Evolutionary conservation across 495 filamentous ascomycete genomes (phyloP).

Genomic region (Tuber aestivum): DNA sequence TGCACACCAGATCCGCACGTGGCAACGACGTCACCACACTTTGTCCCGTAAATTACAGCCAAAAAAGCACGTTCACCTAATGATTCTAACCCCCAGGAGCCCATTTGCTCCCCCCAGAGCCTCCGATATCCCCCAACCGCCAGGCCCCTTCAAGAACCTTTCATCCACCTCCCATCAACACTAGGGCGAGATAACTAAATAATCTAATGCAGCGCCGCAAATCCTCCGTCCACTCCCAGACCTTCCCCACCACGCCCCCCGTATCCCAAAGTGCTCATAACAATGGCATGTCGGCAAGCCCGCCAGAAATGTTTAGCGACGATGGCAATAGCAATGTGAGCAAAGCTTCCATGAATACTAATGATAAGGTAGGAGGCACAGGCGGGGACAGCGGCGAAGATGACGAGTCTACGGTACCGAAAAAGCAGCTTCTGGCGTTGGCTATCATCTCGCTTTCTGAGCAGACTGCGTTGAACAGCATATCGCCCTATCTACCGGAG

Average conservation of each 20-base stretch:
- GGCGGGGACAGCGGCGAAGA: slow-evolving; percentile 7
- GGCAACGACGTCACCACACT: slow-evolving; percentile 3
- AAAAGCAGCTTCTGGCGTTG: slow-evolving; percentile 72
- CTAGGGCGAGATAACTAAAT: background rate
- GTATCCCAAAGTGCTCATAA: slow-evolving; percentile 59
- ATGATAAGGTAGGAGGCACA: background rate
- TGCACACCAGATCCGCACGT: slow-evolving; percentile 1
- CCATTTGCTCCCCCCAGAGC: background rate
- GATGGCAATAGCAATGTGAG: slow-evolving; percentile 37
- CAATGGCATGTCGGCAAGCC: background rate
- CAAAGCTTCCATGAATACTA: slow-evolving; percentile 38
- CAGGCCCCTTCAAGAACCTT: background rate
- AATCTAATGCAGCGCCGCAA: slow-evolving; percentile 20
- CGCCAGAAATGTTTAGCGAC: slow-evolving; percentile 5
- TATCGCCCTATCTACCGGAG: slow-evolving; percentile 89
- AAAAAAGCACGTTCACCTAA: slow-evolving; percentile 6
- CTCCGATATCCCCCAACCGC: background rate
- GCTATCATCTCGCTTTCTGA: slow-evolving; percentile 86
- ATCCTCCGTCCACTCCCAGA: slow-evolving; percentile 74
- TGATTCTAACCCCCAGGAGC: background rate
- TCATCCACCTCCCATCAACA: background rate
- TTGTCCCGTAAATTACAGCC: background rate
- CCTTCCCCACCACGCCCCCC: slow-evolving; percentile 86
- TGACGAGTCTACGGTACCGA: slow-evolving; percentile 65
- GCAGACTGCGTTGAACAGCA: slow-evolving; percentile 93